Evolutionary conservation across 768 basidiomycete species (phyloP), one percentile per base, ranked within the genome.

Genomic region (Boletus huronensis): DNA sequence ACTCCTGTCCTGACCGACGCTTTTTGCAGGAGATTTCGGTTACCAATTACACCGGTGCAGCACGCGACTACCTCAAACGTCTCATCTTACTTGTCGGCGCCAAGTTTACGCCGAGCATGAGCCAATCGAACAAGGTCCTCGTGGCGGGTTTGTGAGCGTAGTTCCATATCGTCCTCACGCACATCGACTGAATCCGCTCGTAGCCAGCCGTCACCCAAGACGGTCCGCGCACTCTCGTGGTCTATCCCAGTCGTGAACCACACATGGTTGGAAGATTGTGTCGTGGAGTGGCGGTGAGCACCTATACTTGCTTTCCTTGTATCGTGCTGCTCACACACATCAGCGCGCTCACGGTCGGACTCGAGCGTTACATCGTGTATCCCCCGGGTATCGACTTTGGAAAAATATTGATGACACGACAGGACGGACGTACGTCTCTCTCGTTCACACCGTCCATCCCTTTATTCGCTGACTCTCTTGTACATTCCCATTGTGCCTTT

Each of bases 181-280:
- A 14, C n/a, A 26, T 41, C 7, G 1, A 46, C 25, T 25, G 11
- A 54, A 43, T 44, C 0, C 21, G 3, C 2, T 16, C 25, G 26
- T 44, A 79, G 79, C 36, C 70, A 73, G 23, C 70, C 69, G 5
- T 72, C 70, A 6, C 69, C 69, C 2, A 97, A 97, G 72, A 84
- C 88, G 0, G 72, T 73, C 7, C 89, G 88, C 63, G 91, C 93
- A 0, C 74, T 77, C 8, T 74, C 82, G 0, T 96, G 94, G 94
- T 82, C 81, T 0, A 88, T 95, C 57, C 87, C 92, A 0, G 77
- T 94, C 53, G 87, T 95, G 11, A 96, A 93, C 61, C 94, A 98
- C 61, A 78, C 80, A 0, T 97, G 93, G 92, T 77, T 97, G 3
- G 94, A 97, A 64, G 91, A 94, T 57, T 95, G 91, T 66, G 89